These are phyloP conservation scores for Neopestalotiopsis sp. DNA, from an alignment of 2,329 filamentous ascomycete species.

Conservation along the genomic window DNA sequence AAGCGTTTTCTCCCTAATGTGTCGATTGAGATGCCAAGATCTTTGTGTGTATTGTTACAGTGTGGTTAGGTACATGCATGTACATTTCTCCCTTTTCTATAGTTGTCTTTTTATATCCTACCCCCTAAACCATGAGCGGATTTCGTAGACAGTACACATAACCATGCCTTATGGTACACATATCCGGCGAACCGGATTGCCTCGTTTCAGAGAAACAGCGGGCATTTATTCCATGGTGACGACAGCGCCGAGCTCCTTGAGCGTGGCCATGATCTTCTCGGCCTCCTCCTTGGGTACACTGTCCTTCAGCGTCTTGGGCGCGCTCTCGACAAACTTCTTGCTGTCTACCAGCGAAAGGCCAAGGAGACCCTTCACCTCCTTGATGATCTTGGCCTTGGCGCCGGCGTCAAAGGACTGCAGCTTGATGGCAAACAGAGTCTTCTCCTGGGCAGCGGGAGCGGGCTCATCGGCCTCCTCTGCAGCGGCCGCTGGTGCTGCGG, in stretches of 20 bases:
- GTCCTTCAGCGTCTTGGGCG: conserved; percentile 99
- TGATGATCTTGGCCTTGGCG: conserved; percentile 98
- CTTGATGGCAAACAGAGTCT: conserved; percentile 96
- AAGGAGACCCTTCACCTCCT: conserved; percentile 97
- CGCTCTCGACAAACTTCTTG: conserved; percentile 99
- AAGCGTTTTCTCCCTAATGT: background rate
- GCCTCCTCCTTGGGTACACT: conserved; percentile 98
- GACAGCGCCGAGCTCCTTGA: conserved; percentile 92
- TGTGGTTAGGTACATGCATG: conserved; percentile 24
- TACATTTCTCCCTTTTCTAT: conserved; percentile 17
- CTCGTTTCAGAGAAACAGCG: background rate
- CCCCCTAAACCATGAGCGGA: background rate
- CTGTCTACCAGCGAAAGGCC: conserved; percentile 96
- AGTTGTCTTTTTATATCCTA: conserved; percentile 1
- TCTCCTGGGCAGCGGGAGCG: conserved; percentile 90
- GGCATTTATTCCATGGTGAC: conserved; percentile 83
- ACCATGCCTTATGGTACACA: conserved; percentile 2
- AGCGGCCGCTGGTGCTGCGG: conserved; percentile 66
- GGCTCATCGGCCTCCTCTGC: conserved; percentile 86
- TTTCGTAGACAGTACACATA: background rate
- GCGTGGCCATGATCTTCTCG: conserved; percentile 94
- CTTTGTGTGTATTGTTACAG: conserved; percentile 25
- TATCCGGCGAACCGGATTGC: background rate
- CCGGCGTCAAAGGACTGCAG: conserved; percentile 86
- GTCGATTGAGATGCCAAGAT: conserved; percentile 14